Conservation (phyloP, 2,329 filamentous ascomycete genomes). For the Laburnicola sp. region DNA sequence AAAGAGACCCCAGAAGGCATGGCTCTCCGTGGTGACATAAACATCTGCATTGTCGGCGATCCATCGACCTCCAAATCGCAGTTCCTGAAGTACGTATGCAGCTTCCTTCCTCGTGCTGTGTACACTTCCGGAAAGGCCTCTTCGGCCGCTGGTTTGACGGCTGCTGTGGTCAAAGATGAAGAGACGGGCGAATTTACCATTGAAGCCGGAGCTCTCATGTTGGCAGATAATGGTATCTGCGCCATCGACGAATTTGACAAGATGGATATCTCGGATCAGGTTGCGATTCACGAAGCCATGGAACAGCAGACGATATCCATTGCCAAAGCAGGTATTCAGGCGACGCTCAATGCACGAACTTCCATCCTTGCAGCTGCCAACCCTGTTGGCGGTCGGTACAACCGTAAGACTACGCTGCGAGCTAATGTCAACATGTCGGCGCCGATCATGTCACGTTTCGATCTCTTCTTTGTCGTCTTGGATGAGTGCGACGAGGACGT, state of each 20-base stretch:
- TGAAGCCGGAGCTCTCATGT: conserved; percentile 95
- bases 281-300: conserved; percentile 99
- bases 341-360: conserved; percentile 92
- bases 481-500: conserved; percentile 94
- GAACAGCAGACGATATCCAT: conserved; percentile 99
- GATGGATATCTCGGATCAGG: conserved; percentile 97
- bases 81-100: conserved; percentile 97
- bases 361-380: conserved; percentile 96
- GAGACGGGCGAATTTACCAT: conserved; percentile 99
- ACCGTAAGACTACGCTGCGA: conserved; percentile 89
- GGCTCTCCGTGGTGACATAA: conserved; percentile 94
- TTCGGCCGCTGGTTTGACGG: conserved; percentile 94
- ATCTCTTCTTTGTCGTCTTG: conserved; percentile 96
- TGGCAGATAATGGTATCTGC: conserved; percentile 95
- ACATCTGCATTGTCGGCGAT: conserved; percentile 97
- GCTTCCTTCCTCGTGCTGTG: conserved; percentile 91
- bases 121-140: conserved; percentile 98
- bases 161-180: conserved; percentile 95
- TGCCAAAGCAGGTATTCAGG: conserved; percentile 97
- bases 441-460: conserved; percentile 99
- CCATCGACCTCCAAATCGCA: conserved; percentile 97
- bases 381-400: conserved; percentile 93
- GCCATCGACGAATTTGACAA: conserved; percentile 99
- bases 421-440: conserved; percentile 98
- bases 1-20: conserved; percentile 93